Conservation (phyloP, 2,329 filamentous ascomycete genomes). For the Thelonectria rubi region DNA sequence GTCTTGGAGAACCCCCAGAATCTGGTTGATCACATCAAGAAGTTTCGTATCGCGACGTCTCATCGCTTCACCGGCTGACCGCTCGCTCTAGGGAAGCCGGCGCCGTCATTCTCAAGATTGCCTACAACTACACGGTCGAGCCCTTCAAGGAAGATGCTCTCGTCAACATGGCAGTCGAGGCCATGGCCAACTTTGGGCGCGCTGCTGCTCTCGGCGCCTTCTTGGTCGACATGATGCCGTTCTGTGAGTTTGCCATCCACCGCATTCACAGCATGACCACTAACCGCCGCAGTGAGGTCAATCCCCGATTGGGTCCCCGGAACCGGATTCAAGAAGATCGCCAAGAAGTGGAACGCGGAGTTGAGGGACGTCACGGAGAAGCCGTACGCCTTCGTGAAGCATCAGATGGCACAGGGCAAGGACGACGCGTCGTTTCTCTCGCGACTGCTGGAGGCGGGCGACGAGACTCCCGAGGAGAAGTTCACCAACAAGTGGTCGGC, state of each 20-base stretch:
- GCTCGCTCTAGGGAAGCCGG: slow-evolving; percentile 26
- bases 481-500: slow-evolving; percentile 35
- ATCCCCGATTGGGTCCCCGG: slow-evolving; percentile 33
- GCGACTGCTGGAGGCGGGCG: slow-evolving; percentile 18
- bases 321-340: slow-evolving; percentile 24
- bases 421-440: slow-evolving; percentile 25
- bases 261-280: not conserved
- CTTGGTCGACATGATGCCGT: slow-evolving; percentile 33
- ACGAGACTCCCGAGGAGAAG: slow-evolving; percentile 22
- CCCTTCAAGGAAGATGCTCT: slow-evolving; percentile 28
- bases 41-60: slow-evolving; percentile 40
- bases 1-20: slow-evolving; percentile 50
- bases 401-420: slow-evolving; percentile 22
- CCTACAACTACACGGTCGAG: slow-evolving; percentile 34
- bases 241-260: slow-evolving; percentile 19
- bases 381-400: slow-evolving; percentile 30
- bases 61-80: slow-evolving; percentile 2
- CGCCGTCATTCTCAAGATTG: slow-evolving; percentile 32
- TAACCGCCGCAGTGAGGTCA: slow-evolving; percentile 17
- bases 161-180: slow-evolving; percentile 29
- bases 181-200: slow-evolving; percentile 27
- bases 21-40: slow-evolving; percentile 53
- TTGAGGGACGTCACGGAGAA: slow-evolving; percentile 19
- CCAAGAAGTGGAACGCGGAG: slow-evolving; percentile 22
- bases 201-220: slow-evolving; percentile 29